Conservation (phyloP, 768 basidiomycete species). For the Mycena capillaripes region DNA sequence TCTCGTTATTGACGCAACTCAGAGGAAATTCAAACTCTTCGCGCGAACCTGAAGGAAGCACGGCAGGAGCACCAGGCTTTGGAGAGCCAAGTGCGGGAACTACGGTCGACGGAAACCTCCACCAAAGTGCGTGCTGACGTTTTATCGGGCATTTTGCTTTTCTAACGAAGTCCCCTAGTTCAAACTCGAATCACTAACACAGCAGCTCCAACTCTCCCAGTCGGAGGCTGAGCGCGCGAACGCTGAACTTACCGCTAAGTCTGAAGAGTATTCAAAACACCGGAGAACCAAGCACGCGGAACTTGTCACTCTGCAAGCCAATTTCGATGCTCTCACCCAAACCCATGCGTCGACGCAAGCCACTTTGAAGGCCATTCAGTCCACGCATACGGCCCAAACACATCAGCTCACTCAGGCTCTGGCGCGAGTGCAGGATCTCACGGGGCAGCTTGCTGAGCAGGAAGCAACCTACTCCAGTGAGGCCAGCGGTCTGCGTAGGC, state of each 20-base stretch:
- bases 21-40: slow-evolving; percentile 83
- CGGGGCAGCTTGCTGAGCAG: slow-evolving; percentile 85
- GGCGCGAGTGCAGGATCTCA: slow-evolving; percentile 79
- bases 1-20: slow-evolving; percentile 29
- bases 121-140: slow-evolving; percentile 66
- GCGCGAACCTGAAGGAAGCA: slow-evolving; percentile 78
- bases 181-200: slow-evolving; percentile 86
- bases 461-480: slow-evolving; percentile 88
- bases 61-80: slow-evolving; percentile 79
- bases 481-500: slow-evolving; percentile 76
- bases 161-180: slow-evolving; percentile 63
- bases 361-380: slow-evolving; percentile 80
- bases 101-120: slow-evolving; percentile 81
- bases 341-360: slow-evolving; percentile 75
- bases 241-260: slow-evolving; percentile 76
- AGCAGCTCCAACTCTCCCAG: slow-evolving; percentile 85
- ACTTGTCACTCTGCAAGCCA: slow-evolving; percentile 79
- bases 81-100: slow-evolving; percentile 78
- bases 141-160: not conserved
- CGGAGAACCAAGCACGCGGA: slow-evolving; percentile 87
- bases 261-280: slow-evolving; percentile 88
- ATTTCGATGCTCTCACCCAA: slow-evolving; percentile 81
- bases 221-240: slow-evolving; percentile 81
- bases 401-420: slow-evolving; percentile 86
- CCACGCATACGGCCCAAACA: slow-evolving; percentile 76